Base-by-base conservation (phyloP, 2,329 filamentous ascomycete species). In the Parastagonospora avenae region DNA sequence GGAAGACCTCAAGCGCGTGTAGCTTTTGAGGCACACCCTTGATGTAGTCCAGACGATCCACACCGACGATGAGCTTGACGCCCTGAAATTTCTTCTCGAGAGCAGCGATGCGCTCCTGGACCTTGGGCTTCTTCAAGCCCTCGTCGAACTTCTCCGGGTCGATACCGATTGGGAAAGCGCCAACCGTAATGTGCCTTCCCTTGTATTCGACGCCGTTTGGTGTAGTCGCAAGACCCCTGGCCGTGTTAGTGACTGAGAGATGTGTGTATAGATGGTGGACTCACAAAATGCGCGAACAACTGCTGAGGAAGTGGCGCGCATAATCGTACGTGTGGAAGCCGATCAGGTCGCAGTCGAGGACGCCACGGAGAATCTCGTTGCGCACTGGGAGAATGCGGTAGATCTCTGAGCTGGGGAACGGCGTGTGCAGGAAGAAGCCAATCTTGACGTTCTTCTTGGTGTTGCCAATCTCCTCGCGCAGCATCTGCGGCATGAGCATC, bases 261-360 rank as follows among this genome's bases (percentile, higher is more conserved):
- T 33, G 12, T 15, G n/a, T 24, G 27, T 7, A n/a, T 33, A 27
- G 8, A 2, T 7, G 19, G 9, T 2, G 7, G 32, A 75, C 84
- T 73, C 80, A 89, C 80, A 97, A 81, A 61, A 97, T 94, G 59
- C 93, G 88, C n/a, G 92, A 93, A 77, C 94, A 97, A 71, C 90
- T 93, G 77, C 92, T 96, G 61, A 99, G 78, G 78, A 97, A 99
- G 76, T 99, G 94, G 45, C 94, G 85, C n/a, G 92, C 93, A 70
- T 99, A 99, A 77, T 97, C 93, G 78, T 97, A 97, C 27, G 94
- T 99, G 76, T 99, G 94, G 80, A 99, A 97, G 29, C 94, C 94
- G 69, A 97, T 91, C 52, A 99, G 80, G 72, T 97, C 94, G 78
- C 93, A 96, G 72, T 96, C 89, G 30, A 99, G 82, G 33, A 97